A percentile compares a stretch with the other conserved stretches of the same genome.
These are phyloP conservation scores for Collybia sp. DNA, from an alignment of 768 basidiomycete species.

Conservation along the genomic window DNA sequence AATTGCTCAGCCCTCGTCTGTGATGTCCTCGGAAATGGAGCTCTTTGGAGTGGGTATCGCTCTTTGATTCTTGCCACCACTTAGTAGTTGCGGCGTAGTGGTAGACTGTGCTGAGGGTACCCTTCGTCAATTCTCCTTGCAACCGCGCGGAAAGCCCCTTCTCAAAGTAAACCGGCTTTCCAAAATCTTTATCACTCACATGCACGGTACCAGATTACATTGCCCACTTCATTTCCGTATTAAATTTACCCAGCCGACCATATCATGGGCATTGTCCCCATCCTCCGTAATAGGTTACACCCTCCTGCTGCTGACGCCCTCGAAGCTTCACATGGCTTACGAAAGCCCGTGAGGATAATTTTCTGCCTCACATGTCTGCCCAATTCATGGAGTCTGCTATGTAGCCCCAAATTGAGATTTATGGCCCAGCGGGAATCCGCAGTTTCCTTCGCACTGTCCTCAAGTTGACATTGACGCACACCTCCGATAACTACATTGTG, in stretches of 20 bases:
- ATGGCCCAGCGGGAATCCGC: conserved; percentile 77
- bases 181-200: conserved; percentile 81
- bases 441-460: conserved; percentile 68
- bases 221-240: background rate
- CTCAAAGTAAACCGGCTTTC: conserved; percentile 44
- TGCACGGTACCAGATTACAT: conserved; percentile 52
- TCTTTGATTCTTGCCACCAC: conserved; percentile 1
- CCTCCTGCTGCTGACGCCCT: conserved; percentile 18
- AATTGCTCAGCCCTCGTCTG: conserved; percentile 74
- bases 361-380: background rate
- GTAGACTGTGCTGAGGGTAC: conserved; percentile 85
- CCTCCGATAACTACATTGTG: conserved; percentile 62
- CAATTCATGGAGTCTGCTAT: conserved; percentile 4
- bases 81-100: conserved; percentile 40
- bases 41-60: conserved; percentile 59
- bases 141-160: conserved; percentile 32
- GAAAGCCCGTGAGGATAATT: too few species aligned
- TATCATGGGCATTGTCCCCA: conserved; percentile 66
- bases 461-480: conserved; percentile 58
- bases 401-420: conserved; percentile 62
- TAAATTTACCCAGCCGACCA: conserved; percentile 50
- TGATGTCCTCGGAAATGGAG: conserved; percentile 46
- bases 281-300: conserved; percentile 56
- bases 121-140: conserved; percentile 56
- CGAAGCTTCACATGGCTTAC: too few species aligned